These are phyloP conservation scores for Globisporangium viniferum DNA, from an alignment of 352 stramenopile species.

Conservation along the genomic window DNA sequence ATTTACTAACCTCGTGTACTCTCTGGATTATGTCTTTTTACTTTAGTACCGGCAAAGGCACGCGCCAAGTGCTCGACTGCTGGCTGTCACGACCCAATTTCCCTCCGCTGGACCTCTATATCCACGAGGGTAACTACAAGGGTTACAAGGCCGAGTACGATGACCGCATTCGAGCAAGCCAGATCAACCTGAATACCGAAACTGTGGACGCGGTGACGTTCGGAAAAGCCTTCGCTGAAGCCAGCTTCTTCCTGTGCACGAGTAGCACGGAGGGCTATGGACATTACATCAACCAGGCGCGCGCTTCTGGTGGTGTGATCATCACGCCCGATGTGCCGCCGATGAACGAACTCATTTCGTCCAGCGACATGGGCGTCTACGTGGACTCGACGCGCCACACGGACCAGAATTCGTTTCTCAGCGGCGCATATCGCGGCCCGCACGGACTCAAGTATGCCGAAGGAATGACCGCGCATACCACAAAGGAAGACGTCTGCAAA, in stretches of 20 bases:
- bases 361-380: background rate
- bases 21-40: background rate
- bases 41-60: conserved; percentile 46
- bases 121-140: conserved; percentile 25
- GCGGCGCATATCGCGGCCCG: conserved; percentile 21
- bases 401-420: conserved; percentile 29
- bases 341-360: conserved; percentile 55
- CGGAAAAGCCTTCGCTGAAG: conserved; percentile 35
- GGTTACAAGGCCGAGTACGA: conserved; percentile 27
- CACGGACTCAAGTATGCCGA: conserved; percentile 26
- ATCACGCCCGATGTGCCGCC: conserved; percentile 39
- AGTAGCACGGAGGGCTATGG: conserved; percentile 60
- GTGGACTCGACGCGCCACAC: conserved; percentile 5
- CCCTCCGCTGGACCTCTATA: conserved; percentile 41
- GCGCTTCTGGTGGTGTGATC: conserved; percentile 36
- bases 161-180: conserved; percentile 2
- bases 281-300: conserved; percentile 68
- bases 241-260: conserved; percentile 47
- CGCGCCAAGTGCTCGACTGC: conserved; percentile 38
- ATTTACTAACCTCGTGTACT: background rate
- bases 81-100: conserved; percentile 38
- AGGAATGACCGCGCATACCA: conserved; percentile 31
- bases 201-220: conserved; percentile 30
- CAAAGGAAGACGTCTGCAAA: conserved; percentile 26
- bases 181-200: conserved; percentile 12